Evolutionary conservation across 805 yeast genomes (phyloP).

Genomic region (Wickerhamomyces chaumierensis): DNA sequence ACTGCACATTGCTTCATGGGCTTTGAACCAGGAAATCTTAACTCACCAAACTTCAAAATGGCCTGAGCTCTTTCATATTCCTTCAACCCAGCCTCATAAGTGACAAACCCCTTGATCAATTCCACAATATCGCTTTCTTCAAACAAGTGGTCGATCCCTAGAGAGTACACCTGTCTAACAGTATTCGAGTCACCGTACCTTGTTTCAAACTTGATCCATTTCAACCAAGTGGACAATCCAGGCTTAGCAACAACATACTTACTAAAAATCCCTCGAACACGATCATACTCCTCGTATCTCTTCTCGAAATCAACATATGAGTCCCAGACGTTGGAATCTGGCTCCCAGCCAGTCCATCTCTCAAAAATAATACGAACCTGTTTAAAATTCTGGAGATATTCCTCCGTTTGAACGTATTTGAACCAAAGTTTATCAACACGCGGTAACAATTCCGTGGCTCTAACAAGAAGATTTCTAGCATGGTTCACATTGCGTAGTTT

Average conservation of each 20-base stretch:
- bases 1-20: conserved; percentile 32
- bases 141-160: conserved; percentile 45
- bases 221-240: conserved; percentile 48
- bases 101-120: conserved; percentile 45
- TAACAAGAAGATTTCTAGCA: conserved; percentile 74
- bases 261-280: conserved; percentile 47
- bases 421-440: conserved; percentile 81
- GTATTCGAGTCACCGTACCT: conserved; percentile 32
- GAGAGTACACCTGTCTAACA: conserved; percentile 54
- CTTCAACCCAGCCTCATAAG: conserved; percentile 52
- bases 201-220: conserved; percentile 68
- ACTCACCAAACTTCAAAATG: conserved; percentile 41
- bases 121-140: conserved; percentile 15
- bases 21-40: conserved; percentile 29
- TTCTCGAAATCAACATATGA: conserved; percentile 64
- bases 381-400: conserved; percentile 50
- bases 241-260: conserved; percentile 46
- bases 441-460: conserved; percentile 69
- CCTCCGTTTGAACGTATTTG: conserved; percentile 73
- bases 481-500: conserved; percentile 67
- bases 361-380: conserved; percentile 59
- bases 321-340: conserved; percentile 57
- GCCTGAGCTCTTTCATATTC: conserved; percentile 56
- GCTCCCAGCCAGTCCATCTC: conserved; percentile 77
- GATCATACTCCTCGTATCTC: conserved; percentile 46